Evolutionary conservation across 192 early-diverging fungal species (phyloP), one percentile per base, ranked within the genome.

Genomic region (Lunasporangiospora selenospora): DNA sequence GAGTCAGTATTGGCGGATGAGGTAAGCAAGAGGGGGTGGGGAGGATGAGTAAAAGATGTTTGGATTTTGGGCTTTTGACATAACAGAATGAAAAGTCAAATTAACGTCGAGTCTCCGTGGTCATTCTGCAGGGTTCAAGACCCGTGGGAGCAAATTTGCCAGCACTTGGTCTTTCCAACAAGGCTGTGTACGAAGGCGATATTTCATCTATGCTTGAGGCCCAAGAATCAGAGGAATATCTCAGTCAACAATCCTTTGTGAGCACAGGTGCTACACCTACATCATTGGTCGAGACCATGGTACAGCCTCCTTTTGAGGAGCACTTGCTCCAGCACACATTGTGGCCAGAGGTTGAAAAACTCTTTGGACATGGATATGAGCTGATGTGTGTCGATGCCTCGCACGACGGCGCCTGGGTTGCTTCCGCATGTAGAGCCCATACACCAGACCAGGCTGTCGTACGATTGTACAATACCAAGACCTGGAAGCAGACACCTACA

Each of bases 361-460:
- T 98, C 62, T 98, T 97, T 77, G 97, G 95, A n/a, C 97, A 99
- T 78, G 89, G 88, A 4, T 97, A 93, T 76, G 97, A 98, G 71
- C 58, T 96, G n/a, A 85, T 92, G 42, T 81, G 87, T 19, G 84
- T 95, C 2, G 93, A 90, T 18, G 85, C 89, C 0, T 80, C 84
- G 3, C 87, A 87, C 64, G 76, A 89, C 53, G 93, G 92, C 9
- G 57, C 81, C 43, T 75, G 69, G 43, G 77, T 96, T 0, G 95
- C 95, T 0, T 88, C 92, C 0, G 79, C 90, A 0, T 90, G 88
- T 59, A 94, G 89, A 67, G 87, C 88, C 42, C 51, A 64, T 18
- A 87, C 84, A 12, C 55, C 87, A 0, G 90, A 92, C 41, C 88
- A 94, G 55, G 93, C 93, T 16, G 79, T 77, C 1, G 81, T 94